Conservation (phyloP, 495 filamentous ascomycete species). For the Usnea hakonensis region DNA sequence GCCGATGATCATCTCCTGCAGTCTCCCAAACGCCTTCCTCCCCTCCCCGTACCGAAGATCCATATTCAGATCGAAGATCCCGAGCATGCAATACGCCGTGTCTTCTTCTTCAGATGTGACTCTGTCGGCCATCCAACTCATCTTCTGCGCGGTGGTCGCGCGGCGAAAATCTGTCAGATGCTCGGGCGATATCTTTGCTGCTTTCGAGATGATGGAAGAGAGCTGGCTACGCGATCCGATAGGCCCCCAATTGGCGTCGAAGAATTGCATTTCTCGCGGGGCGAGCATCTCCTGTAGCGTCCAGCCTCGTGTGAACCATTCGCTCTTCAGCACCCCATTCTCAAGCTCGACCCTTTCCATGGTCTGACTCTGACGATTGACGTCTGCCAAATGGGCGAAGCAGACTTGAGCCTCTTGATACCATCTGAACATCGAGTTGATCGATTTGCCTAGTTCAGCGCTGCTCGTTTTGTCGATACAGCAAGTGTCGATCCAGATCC, state of each 20-base stretch:
- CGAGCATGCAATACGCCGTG: constrained; percentile 28
- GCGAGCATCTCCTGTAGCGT: too few relatives aligned
- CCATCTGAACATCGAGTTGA: constrained; percentile 13
- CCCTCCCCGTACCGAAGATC: constrained; percentile 33
- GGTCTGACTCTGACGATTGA: constrained; percentile 2
- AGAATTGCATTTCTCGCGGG: background rate
- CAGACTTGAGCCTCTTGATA: constrained; percentile 26
- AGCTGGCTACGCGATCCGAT: background rate
- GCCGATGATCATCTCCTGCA: constrained; percentile 31
- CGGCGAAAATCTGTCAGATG: background rate
- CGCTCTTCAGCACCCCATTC: background rate
- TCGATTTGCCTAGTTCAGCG: constrained; percentile 17
- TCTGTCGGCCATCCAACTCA: constrained; percentile 30
- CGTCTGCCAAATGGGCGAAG: constrained; percentile 28
- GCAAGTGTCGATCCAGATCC: constrained; percentile 26
- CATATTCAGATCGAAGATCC: constrained; percentile 30
- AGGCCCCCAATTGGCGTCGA: background rate
- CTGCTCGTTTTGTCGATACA: constrained; percentile 25
- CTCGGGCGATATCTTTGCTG: background rate
- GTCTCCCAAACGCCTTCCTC: constrained; percentile 24
- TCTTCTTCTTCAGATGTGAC: constrained; percentile 26
- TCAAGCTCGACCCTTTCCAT: background rate
- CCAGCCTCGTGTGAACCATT: background rate
- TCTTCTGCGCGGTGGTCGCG: constrained; percentile 16
- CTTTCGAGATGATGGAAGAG: background rate